Base-by-base conservation (phyloP, 2,329 filamentous ascomycete species). In the Didymellaceae sp. region DNA sequence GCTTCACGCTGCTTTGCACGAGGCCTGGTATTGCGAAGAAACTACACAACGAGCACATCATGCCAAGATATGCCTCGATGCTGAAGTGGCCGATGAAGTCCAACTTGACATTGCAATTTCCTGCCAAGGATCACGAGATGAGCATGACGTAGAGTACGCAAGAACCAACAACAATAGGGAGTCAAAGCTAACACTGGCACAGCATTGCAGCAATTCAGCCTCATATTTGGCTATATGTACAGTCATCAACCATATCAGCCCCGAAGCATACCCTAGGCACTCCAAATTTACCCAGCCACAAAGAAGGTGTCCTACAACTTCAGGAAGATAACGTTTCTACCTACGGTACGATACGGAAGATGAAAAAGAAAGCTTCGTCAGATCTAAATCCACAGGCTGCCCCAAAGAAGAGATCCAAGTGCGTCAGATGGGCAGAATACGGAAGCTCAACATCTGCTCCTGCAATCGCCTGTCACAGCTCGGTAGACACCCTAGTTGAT, bases 211-310 rank as follows among this genome's bases (percentile, higher is more conserved):
- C 53, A 56, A 10, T 48, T 55, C 53, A 57, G 9, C 50, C 58
- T 21, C 63, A 62, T 2, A 62, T 65, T 9, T 65, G 62, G 62
- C 42, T 67, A 2, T 59, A 64, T 31, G 61, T 65, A 4, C 56
- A 63, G 16, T 64, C 63, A 3, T 55, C 60, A 20, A 60, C 52
- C 31, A 55, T 54, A 31, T 45, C 59, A n/a, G 20, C 6, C 10
- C 4, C 6, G 9, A 21, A 3, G 6, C 21, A 11, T 9, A 20
- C 5, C 14, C 13, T n/a, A 9, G 9, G 6, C 25, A 28, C 11
- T 25, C 44, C 14, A 18, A 26, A 1, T 10, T 25, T 10, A 25
- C 22, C 10, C 22, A 25, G 22, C 22, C 22, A 25, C n/a, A n/a
- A n/a, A n/a, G n/a, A n/a, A n/a, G n/a, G n/a, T n/a, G n/a, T n/a